phyloP scores from a whole-genome alignment of 495 filamentous ascomycete genomes.

The Neurospora tetrasperma region DNA sequence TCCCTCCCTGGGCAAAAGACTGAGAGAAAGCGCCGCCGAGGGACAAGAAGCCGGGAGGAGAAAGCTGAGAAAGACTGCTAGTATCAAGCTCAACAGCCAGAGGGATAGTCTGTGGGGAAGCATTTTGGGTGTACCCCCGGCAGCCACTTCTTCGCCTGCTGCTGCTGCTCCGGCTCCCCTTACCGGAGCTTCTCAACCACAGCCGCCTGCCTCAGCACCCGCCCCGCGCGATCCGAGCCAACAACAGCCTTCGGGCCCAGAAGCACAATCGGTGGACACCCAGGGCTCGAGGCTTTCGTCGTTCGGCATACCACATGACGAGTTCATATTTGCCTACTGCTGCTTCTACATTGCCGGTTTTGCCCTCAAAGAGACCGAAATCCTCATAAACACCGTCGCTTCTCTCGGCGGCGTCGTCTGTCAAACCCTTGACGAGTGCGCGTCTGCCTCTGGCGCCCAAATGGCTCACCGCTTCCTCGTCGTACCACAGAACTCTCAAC shows the following conservation, averaged over 20 bases:
- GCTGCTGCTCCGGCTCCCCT: not conserved
- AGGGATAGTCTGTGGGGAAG: slow-evolving; percentile 80
- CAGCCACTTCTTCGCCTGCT: slow-evolving; percentile 7
- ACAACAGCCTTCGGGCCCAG: slow-evolving; percentile 3
- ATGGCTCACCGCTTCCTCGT: slow-evolving; percentile 34
- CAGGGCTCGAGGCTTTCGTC: slow-evolving; percentile 20
- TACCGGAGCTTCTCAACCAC: not conserved
- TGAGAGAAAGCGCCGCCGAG: slow-evolving; percentile 18
- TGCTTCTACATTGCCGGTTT: slow-evolving; percentile 62
- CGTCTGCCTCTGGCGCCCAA: slow-evolving; percentile 15
- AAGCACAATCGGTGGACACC: slow-evolving; percentile 13
- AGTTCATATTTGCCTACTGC: slow-evolving; percentile 40
- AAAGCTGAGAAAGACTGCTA: slow-evolving; percentile 73
- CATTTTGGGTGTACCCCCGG: slow-evolving; percentile 46
- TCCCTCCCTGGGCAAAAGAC: slow-evolving; percentile 29
- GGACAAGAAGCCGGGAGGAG: slow-evolving; percentile 38
- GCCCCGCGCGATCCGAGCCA: slow-evolving; percentile 1
- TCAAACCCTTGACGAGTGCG: slow-evolving; percentile 33
- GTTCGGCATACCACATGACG: slow-evolving; percentile 17
- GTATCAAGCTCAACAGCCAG: slow-evolving; percentile 65
- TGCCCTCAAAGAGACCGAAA: slow-evolving; percentile 24
- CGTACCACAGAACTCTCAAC: slow-evolving; percentile 36
- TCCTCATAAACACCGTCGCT: slow-evolving; percentile 34
- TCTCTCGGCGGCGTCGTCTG: slow-evolving; percentile 37
- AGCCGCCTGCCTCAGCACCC: slow-evolving; percentile 5